phyloP scores from a whole-genome alignment of 2,329 filamentous ascomycete species.

The Ambrosiella xylebori region DNA sequence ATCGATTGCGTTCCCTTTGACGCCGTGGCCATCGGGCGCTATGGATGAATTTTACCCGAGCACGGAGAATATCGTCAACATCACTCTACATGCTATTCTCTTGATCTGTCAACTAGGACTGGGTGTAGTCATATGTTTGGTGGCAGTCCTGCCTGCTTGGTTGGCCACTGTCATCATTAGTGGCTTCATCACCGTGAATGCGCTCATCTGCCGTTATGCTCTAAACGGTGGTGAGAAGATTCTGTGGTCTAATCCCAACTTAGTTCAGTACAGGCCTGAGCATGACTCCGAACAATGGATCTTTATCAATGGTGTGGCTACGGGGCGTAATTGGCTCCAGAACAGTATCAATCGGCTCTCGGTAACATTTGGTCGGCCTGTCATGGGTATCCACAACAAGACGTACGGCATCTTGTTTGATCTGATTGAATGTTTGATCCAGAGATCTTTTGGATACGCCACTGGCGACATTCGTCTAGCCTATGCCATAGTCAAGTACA shows the following conservation, averaged over 20 bases:
- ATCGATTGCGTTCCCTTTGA: constrained; percentile 41
- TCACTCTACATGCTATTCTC: constrained; percentile 42
- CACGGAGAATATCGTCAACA: constrained; percentile 35
- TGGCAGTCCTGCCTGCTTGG: constrained; percentile 33
- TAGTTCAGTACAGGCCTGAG: constrained; percentile 30
- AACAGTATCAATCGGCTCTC: constrained; percentile 55
- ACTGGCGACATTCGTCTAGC: constrained; percentile 50
- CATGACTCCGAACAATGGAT: constrained; percentile 56
- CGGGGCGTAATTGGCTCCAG: constrained; percentile 48
- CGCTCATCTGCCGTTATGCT: constrained; percentile 29
- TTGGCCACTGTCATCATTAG: constrained; percentile 23
- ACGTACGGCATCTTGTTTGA: constrained; percentile 63
- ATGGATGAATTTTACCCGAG: constrained; percentile 50
- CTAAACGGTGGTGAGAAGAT: constrained; percentile 34
- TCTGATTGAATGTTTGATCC: constrained; percentile 58
- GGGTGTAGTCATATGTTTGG: constrained; percentile 34
- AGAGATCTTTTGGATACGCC: constrained; percentile 56
- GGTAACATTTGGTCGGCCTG: constrained; percentile 51
- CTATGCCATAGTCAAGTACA: constrained; percentile 43
- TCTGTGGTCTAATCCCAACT: constrained; percentile 36
- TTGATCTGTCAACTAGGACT: constrained; percentile 45
- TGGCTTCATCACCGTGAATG: constrained; percentile 33
- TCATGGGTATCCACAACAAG: constrained; percentile 59
- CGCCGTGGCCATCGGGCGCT: constrained; percentile 31
- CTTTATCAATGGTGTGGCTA: constrained; percentile 59